Base-by-base conservation (phyloP, 1,139 yeast genomes). In the Blastobotrys raffinosifermentans region DNA sequence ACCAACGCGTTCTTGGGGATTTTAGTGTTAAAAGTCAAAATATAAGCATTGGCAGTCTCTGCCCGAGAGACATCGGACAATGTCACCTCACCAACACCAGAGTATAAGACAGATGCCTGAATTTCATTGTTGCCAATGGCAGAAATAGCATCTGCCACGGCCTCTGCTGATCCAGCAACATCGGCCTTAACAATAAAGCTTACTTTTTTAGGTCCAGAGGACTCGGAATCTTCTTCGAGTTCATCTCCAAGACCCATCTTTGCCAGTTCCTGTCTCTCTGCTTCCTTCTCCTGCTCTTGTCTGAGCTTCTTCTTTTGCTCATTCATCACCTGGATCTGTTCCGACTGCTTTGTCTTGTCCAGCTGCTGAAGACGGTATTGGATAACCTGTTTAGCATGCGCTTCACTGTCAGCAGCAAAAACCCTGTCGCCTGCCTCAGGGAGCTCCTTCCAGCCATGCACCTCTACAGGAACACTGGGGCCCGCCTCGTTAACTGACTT, bases 351-450 rank as follows among this genome's bases (percentile, higher is more conserved):
- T 34, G 78, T 70, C 50, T 75, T 74, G 46, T 75, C 75, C 13
- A 63, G 62, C 43, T 86, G 63, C 13, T 74, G 64, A 5, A 67
- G 58, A 48, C 96, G 70, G 52, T 80, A 80, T 7, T 71, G 71
- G 13, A 80, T 70, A 4, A 82, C 94, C 49, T 76, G 77, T 51
- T 85, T 89, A 9, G 95, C 96, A 29, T 69, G 60, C 20, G 73
- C 69, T 55, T 89, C 97, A 48, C 66, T 73, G 41, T 73, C 72
- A 6, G 94, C 94, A 55, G 86, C 82, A 5, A 91, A 58, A 1
- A 84, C 77, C 48, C 76, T 77, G 47, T 87, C 96, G 2, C 99
- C 99, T 15, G 95, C 93, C 36, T 77, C 84, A 0, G 98, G 98
- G 32, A 87, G 64, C 27, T 80, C 91, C 54, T 84, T 87, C 98